phyloP scores from a whole-genome alignment of 805 yeast species.

The Nakazawaea ernobii region DNA sequence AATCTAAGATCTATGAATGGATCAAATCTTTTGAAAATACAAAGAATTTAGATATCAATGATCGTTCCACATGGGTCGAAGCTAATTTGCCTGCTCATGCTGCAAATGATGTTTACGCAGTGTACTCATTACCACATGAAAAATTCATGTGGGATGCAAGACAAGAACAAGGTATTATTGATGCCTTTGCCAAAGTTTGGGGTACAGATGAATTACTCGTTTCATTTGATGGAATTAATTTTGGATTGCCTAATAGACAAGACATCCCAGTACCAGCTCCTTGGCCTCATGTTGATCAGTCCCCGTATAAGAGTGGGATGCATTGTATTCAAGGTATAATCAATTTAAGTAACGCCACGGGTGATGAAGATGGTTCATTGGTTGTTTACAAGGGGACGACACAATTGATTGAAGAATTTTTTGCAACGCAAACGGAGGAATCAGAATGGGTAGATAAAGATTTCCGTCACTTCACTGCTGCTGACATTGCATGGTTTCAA shows the following conservation, averaged over 20 bases:
- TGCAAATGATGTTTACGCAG: constrained; percentile 13
- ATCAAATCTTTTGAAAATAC: constrained; percentile 15
- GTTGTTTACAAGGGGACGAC: constrained; percentile 24
- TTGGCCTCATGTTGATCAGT: constrained; percentile 31
- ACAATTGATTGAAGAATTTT: constrained; percentile 19
- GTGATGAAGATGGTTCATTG: constrained; percentile 26
- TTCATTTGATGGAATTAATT: constrained; percentile 26
- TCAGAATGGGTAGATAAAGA: constrained; percentile 20
- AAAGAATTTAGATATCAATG: constrained; percentile 19
- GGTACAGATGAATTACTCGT: constrained; percentile 27
- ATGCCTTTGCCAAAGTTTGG: constrained; percentile 23
- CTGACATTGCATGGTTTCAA: constrained; percentile 19
- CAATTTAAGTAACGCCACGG: constrained; percentile 19
- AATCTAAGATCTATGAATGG: constrained; percentile 20
- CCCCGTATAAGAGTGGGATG: constrained; percentile 24
- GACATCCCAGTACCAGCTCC: constrained; percentile 13
- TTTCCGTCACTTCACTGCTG: constrained; percentile 13
- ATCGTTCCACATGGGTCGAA: constrained; percentile 23
- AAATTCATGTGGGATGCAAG: constrained; percentile 29
- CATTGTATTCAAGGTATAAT: constrained; percentile 29
- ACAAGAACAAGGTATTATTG: constrained; percentile 22
- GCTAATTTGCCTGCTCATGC: constrained; percentile 22
- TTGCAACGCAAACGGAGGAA: constrained; percentile 16
- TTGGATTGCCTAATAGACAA: constrained; percentile 21
- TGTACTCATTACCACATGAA: constrained; percentile 23